A percentile compares a stretch with the other conserved stretches of the same genome.
These are phyloP conservation scores for Neonectria hederae DNA, from an alignment of 2,329 filamentous ascomycete species.

Conservation along the genomic window DNA sequence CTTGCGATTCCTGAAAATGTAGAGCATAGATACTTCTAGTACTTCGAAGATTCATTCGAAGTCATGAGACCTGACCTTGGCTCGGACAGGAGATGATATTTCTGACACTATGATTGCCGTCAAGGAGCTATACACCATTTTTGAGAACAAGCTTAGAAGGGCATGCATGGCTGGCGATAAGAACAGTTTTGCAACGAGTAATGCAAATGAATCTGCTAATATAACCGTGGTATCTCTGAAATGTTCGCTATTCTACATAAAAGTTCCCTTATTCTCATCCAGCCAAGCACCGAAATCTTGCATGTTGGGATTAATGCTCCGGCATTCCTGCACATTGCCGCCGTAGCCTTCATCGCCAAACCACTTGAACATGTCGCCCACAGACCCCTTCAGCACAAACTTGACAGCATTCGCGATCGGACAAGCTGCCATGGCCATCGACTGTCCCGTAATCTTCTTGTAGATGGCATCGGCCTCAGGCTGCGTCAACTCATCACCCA, in stretches of 20 bases:
- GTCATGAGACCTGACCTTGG: too few relatives aligned
- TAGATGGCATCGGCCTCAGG: conserved; percentile 26
- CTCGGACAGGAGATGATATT: too few relatives aligned
- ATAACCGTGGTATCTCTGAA: not conserved
- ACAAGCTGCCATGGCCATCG: conserved; percentile 25
- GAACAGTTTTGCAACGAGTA: not conserved
- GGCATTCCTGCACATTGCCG: conserved; percentile 21
- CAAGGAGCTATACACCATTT: too few relatives aligned
- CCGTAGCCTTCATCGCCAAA: conserved; percentile 32
- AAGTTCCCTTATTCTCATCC: conserved; percentile 2
- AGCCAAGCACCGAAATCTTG: conserved; percentile 26
- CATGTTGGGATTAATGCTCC: conserved; percentile 11
- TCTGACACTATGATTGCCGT: too few relatives aligned
- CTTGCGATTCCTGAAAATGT: too few relatives aligned
- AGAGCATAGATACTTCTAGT: too few relatives aligned
- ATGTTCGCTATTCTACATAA: not conserved
- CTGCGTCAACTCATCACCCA: conserved; percentile 30
- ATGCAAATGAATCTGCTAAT: not conserved
- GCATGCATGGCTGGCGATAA: not conserved
- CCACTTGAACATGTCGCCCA: conserved; percentile 31
- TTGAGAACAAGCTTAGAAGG: not conserved
- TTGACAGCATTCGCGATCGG: conserved; percentile 24
- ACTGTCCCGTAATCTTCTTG: not conserved
- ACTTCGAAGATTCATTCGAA: too few relatives aligned
- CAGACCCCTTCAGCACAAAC: conserved; percentile 22